These are phyloP conservation scores for Beta lomatogona DNA, from an alignment of 179 eudicot species.

Conservation along the genomic window DNA sequence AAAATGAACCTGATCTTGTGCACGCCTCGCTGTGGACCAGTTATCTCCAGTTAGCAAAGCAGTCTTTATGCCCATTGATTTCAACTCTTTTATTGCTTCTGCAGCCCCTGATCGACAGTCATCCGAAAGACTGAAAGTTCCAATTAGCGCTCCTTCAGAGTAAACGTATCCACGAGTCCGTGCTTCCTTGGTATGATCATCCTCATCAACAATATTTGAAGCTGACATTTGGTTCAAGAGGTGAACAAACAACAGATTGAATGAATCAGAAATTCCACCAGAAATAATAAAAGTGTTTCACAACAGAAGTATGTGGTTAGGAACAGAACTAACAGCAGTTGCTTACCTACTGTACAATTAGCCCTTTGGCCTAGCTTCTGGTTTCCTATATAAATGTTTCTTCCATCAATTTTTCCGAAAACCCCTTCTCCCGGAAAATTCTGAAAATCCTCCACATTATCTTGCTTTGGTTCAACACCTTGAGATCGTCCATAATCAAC, in stretches of 20 bases:
- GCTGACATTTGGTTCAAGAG: conserved; percentile 32
- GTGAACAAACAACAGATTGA: no score
- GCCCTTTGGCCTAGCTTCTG: conserved; percentile 65
- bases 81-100: conserved; percentile 72
- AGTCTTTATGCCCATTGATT: conserved; percentile 71
- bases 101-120: conserved; percentile 73
- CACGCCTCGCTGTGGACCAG: conserved; percentile 64
- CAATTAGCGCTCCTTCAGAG: conserved; percentile 50
- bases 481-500: conserved; percentile 58
- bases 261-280: not conserved
- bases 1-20: conserved; percentile 69
- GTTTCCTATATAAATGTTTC: conserved; percentile 68
- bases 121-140: conserved; percentile 76
- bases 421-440: conserved; percentile 93
- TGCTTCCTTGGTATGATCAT: conserved; percentile 41
- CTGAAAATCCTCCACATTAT: conserved; percentile 63
- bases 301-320: not conserved
- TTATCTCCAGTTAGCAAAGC: conserved; percentile 91
- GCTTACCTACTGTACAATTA: conserved; percentile 57
- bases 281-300: not conserved
- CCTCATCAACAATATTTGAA: conserved; percentile 38
- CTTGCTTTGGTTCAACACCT: conserved; percentile 60
- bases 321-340: not conserved
- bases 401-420: conserved; percentile 66
- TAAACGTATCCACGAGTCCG: conserved; percentile 68